Evolutionary conservation across 2,329 filamentous ascomycete species (phyloP), one percentile per base, ranked within the genome.

Genomic region (Knufia fluminis): DNA sequence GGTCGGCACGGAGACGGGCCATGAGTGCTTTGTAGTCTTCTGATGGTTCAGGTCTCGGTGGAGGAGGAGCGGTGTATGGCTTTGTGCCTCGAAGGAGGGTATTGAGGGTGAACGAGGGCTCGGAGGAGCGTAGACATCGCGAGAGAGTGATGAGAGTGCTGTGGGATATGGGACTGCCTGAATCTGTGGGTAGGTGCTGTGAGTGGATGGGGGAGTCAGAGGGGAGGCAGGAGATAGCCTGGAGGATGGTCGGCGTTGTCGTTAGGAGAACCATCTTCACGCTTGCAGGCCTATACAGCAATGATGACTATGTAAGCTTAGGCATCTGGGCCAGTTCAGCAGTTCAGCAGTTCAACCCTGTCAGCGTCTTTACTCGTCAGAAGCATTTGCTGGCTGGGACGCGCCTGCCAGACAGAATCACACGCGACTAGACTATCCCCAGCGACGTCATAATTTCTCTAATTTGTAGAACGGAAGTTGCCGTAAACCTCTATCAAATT

Each of bases 1-100:
- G 85, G 60, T 92, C 82, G 52, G 77, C 80, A 54, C 88, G 86
- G 17, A 98, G 79, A 14, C 83, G 81, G 20, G 82, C 81, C 88
- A 97, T 97, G 1, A 95, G 73, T 4, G 83, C 84, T 65, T 87
- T 86, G 70, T 91, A 97, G 68, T 94, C 85, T 6, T 81, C 71
- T 1, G 83, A 84, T 80, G 83, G 85, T 62, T 89, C 82, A 2
- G 81, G 77, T 62, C 89, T 94, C 3, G 84, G 81, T 3, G 83
- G 78, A 12, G 86, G 84, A n/a, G 89, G 87, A n/a, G 86, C 78
- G 8, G 80, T 67, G 66, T 94, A 94, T 55, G 94, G 70, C 48
- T 64, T 74, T 22, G 87, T 79, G 40, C 87, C 86, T 49, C 72
- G 77, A 8, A 97, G 74, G 26, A 97, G 76, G 28, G 69, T 62